Conservation (phyloP, 805 yeast species). For the Cyberlindnera sargentensis region DNA sequence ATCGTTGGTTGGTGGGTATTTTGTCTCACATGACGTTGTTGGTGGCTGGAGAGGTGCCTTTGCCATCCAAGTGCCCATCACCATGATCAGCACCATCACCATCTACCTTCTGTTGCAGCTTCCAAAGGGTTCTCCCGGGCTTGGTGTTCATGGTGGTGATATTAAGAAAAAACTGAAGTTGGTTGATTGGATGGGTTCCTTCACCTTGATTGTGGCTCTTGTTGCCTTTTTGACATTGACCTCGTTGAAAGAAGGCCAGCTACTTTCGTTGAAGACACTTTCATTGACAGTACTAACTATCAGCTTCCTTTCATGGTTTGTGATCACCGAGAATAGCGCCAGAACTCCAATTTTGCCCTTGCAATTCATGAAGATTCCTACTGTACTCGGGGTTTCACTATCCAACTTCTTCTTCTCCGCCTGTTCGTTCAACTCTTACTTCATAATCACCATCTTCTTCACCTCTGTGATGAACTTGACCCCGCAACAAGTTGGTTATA, state of each 20-base stretch:
- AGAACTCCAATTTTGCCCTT: constrained; percentile 60
- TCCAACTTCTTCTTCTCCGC: constrained; percentile 48
- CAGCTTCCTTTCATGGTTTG: constrained; percentile 34
- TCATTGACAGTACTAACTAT: constrained; percentile 28
- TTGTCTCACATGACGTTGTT: constrained; percentile 29
- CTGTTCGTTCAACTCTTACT: constrained; percentile 36
- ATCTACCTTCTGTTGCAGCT: constrained; percentile 33
- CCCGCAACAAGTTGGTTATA: constrained; percentile 51
- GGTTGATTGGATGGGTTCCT: constrained; percentile 50
- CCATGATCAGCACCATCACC: constrained; percentile 35
- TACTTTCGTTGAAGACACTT: constrained; percentile 30
- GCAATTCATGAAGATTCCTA: constrained; percentile 44
- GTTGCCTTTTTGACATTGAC: constrained; percentile 42
- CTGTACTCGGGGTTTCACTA: constrained; percentile 57
- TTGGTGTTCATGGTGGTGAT: constrained; percentile 38
- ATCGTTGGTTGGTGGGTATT: constrained; percentile 54
- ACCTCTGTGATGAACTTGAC: constrained; percentile 46
- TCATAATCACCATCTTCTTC: constrained; percentile 56
- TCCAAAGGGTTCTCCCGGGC: constrained; percentile 45
- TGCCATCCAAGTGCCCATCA: constrained; percentile 45
- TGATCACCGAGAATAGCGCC: constrained; percentile 35
- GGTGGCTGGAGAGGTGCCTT: constrained; percentile 50
- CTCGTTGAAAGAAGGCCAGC: constrained; percentile 44
- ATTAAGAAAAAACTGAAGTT: constrained; percentile 41
- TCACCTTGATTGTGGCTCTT: constrained; percentile 37